These are phyloP conservation scores for Fusarium penzigii DNA, from an alignment of 2,329 filamentous ascomycete species.

Conservation along the genomic window DNA sequence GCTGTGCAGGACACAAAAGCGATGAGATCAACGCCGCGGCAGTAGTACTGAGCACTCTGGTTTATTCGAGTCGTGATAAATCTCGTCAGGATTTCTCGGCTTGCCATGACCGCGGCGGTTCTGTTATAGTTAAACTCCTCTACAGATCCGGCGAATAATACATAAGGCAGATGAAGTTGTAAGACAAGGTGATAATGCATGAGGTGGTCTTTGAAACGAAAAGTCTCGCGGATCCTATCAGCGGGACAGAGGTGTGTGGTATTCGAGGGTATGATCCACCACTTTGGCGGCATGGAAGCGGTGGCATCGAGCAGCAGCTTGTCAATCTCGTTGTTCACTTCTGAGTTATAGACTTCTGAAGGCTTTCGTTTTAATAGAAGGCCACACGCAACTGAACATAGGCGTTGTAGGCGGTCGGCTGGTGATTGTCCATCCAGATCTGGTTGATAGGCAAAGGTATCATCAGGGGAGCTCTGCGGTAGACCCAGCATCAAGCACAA, in stretches of 20 bases:
- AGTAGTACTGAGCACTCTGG: slow-evolving; percentile 41
- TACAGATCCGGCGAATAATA: slow-evolving; percentile 42
- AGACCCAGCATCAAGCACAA: slow-evolving; percentile 50
- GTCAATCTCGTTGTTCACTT: slow-evolving; percentile 43
- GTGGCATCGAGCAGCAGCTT: slow-evolving; percentile 47
- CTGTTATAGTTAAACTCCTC: slow-evolving; percentile 47
- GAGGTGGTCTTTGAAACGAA: slow-evolving; percentile 46
- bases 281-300: slow-evolving; percentile 42
- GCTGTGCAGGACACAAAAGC: slow-evolving; percentile 51
- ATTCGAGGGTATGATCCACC: slow-evolving; percentile 46
- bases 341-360: slow-evolving; percentile 24
- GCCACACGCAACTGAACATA: slow-evolving; percentile 42
- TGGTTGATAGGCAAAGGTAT: slow-evolving; percentile 34
- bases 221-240: slow-evolving; percentile 30
- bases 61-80: slow-evolving; percentile 47
- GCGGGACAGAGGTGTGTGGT: slow-evolving; percentile 10
- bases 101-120: slow-evolving; percentile 44
- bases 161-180: slow-evolving; percentile 56
- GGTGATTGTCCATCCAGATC: slow-evolving; percentile 34
- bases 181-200: slow-evolving; percentile 51
- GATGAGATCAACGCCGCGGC: slow-evolving; percentile 50
- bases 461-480: slow-evolving; percentile 42
- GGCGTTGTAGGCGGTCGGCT: slow-evolving; percentile 46
- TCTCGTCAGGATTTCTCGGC: slow-evolving; percentile 49
- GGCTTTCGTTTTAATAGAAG: slow-evolving; percentile 50